A percentile compares a stretch with the other conserved stretches of the same genome.
These are phyloP conservation scores for Haplosporangium sp. DNA, from an alignment of 371 early-diverging fungal species.

Conservation along the genomic window DNA sequence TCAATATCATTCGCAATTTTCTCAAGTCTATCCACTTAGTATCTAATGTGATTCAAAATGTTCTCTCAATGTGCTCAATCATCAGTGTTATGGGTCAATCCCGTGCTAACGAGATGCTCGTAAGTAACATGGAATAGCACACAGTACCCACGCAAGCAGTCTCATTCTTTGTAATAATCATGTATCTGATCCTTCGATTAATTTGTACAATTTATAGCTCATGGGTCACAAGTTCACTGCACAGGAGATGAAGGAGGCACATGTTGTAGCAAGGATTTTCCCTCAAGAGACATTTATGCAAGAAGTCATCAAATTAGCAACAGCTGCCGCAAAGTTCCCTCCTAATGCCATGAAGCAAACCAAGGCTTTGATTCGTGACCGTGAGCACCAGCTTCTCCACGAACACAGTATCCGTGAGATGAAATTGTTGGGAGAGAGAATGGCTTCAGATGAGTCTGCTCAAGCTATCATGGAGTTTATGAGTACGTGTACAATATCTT, in stretches of 20 bases:
- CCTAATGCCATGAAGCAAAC: constrained; percentile 66
- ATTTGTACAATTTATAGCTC: constrained; percentile 40
- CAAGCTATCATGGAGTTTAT: constrained; percentile 52
- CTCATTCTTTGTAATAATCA: background rate
- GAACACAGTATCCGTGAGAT: constrained; percentile 64
- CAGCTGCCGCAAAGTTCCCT: constrained; percentile 64
- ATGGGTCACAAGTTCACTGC: constrained; percentile 68
- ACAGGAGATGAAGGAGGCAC: constrained; percentile 63
- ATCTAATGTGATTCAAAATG: background rate
- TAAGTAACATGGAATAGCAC: constrained; percentile 27
- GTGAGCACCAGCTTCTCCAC: constrained; percentile 61
- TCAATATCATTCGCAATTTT: too few relatives aligned
- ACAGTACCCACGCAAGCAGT: background rate
- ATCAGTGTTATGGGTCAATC: constrained; percentile 67
- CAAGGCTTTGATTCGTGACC: constrained; percentile 65
- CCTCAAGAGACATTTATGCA: constrained; percentile 67
- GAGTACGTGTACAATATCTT: constrained; percentile 35
- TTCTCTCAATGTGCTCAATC: background rate
- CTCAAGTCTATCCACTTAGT: background rate
- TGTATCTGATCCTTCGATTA: background rate
- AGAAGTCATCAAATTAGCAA: constrained; percentile 62
- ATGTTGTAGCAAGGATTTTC: constrained; percentile 62
- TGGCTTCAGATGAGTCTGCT: constrained; percentile 52
- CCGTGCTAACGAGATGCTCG: constrained; percentile 74
- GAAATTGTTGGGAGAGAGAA: constrained; percentile 53